Percentiles rank a stretch among this genome's conserved stretches.
phyloP scores from a whole-genome alignment of 2,329 filamentous ascomycete genomes.

The Catunica adiposa region DNA sequence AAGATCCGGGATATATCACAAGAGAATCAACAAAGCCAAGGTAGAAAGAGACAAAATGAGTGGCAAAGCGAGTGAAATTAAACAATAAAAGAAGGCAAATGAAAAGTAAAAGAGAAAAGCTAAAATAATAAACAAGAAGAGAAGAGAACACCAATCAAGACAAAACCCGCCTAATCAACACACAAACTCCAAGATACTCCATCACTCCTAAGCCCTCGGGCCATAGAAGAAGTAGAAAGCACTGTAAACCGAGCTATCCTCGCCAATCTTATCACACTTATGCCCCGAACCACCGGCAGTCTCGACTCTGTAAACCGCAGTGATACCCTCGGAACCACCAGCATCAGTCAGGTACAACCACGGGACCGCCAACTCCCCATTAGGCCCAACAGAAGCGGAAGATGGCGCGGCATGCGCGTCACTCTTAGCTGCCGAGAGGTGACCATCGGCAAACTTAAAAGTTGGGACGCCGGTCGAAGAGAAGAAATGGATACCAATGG shows the following conservation, averaged over 20 bases:
- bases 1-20: no score
- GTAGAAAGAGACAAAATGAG: no score
- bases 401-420: constrained; percentile 21
- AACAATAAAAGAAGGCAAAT: no score
- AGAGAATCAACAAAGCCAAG: no score
- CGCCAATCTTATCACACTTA: constrained; percentile 17
- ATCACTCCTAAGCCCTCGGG: background rate
- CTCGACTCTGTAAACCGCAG: constrained; percentile 12
- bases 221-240: constrained; percentile 44
- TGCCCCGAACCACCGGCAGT: constrained; percentile 16
- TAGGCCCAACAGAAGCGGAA: constrained; percentile 1
- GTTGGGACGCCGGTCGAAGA: constrained; percentile 34
- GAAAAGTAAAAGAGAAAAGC: no score
- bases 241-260: constrained; percentile 35
- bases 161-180: background rate
- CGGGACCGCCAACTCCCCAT: constrained; percentile 7
- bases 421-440: constrained; percentile 32
- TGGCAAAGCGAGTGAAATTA: no score
- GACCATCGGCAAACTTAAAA: constrained; percentile 36
- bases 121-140: no score
- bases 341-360: constrained; percentile 12
- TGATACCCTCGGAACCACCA: constrained; percentile 5
- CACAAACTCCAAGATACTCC: background rate
- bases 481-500: constrained; percentile 54
- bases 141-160: no score